phyloP scores from a whole-genome alignment of 306 rosid species.

The Medicago ruthenica region DNA sequence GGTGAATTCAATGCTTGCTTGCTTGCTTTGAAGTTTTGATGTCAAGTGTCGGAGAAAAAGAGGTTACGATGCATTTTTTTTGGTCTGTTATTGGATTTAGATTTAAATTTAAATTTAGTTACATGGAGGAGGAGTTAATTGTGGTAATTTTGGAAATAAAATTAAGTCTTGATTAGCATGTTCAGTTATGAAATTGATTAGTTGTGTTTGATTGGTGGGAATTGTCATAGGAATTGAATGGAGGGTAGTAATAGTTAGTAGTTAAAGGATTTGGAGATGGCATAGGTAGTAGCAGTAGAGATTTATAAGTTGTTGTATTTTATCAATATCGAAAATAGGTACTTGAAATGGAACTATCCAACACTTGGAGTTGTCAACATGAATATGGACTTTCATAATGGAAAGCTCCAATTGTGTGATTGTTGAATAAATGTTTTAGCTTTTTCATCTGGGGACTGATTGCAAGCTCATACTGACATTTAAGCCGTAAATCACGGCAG shows the following conservation, averaged over 20 bases:
- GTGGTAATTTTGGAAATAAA: constrained; percentile 2
- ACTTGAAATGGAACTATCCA: background rate
- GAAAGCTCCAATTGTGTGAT: too few relatives aligned
- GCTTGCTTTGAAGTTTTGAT: background rate
- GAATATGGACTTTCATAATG: too few relatives aligned
- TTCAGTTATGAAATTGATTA: background rate
- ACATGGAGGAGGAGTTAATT: too few relatives aligned
- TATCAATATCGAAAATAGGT: background rate
- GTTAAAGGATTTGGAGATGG: constrained; percentile 5
- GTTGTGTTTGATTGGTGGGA: background rate
- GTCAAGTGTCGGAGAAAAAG: constrained; percentile 26
- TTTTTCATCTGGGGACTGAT: constrained; percentile 15
- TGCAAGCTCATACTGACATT: background rate
- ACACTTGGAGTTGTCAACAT: too few relatives aligned
- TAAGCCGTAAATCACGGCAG: background rate
- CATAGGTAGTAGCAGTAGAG: background rate
- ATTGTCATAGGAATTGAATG: background rate
- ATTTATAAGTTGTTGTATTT: constrained; percentile 27
- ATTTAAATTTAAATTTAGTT: too few relatives aligned
- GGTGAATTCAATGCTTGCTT: constrained; percentile 32
- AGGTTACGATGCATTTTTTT: constrained; percentile 9
- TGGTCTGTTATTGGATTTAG: too few relatives aligned
- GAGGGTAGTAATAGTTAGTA: background rate
- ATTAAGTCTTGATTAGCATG: background rate
- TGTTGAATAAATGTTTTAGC: too few relatives aligned